These are phyloP conservation scores for Theileria sp. DNA, from an alignment of 169 alveolate species.

Conservation along the genomic window DNA sequence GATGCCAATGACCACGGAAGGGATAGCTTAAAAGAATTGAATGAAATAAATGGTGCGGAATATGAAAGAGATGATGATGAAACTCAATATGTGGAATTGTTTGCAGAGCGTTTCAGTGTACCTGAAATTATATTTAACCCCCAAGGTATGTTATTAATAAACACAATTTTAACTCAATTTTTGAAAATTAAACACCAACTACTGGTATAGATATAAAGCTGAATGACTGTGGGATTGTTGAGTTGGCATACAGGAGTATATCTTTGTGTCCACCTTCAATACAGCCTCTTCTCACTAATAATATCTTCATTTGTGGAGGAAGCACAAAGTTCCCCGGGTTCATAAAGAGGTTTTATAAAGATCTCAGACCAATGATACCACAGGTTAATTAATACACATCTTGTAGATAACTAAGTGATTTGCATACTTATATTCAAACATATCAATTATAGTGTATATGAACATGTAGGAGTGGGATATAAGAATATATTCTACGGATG, in stretches of 20 bases:
- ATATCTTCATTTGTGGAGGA: conserved; percentile 61
- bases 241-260: conserved; percentile 45
- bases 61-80: conserved; percentile 10
- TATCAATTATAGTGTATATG: neutral
- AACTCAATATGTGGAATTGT: conserved; percentile 28
- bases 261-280: conserved; percentile 39
- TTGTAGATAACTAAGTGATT: neutral
- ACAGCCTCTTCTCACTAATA: conserved; percentile 50
- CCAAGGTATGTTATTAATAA: conserved; percentile 15
- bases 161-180: neutral
- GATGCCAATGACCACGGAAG: neutral
- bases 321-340: conserved; percentile 59
- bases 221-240: conserved; percentile 67
- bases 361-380: conserved; percentile 52
- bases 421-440: neutral
- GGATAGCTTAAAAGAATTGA: neutral
- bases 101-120: conserved; percentile 49
- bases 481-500: conserved; percentile 26
- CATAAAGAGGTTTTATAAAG: conserved; percentile 39
- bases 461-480: conserved; percentile 51
- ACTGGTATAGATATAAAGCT: conserved; percentile 22
- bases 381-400: conserved; percentile 2
- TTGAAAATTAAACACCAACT: neutral
- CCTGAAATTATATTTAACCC: conserved; percentile 65
- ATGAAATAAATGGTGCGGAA: neutral